Base-by-base conservation (phyloP, 2,329 filamentous ascomycete species). In the Fusarium sp. region DNA sequence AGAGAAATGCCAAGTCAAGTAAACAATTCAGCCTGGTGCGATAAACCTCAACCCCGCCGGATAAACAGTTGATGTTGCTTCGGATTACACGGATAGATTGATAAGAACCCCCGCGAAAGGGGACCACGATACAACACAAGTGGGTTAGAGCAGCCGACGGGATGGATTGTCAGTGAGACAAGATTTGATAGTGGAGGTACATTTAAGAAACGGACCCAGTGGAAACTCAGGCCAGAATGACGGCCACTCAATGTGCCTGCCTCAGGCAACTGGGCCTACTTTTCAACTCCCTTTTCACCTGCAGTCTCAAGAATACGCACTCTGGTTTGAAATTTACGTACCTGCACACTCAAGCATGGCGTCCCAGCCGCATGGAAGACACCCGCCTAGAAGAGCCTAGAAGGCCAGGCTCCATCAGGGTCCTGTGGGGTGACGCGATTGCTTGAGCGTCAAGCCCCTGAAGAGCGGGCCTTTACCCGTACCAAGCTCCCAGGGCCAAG, bases 211-310 rank as follows among this genome's bases (percentile, higher is more conserved):
- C 14, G 42, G 61, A 61, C 36, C 25, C 46, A 50, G 65, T 61
- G 56, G 58, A 62, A 65, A 58, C 67, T 73, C 59, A 63, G 61
- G 31, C 67, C 67, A 73, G 50, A 61, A 67, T 69, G 70, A 69
- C 42, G 54, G 64, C 23, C 40, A 20, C 16, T 42, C 36, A n/a
- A 40, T 6, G 51, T 20, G 27, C 25, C 2, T 75, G 78, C 78
- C 78, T 79, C 57, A 79, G 78, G 77, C 77, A 75, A 40, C 36
- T 61, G n/a, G 27, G 31, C 4, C 50, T 23, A 34, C 9, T 11
- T 14, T 31, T 44, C 20, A n/a, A 40, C 40, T 57, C 60, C 58
- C 33, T 67, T 69, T 63, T 51, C 67, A 44, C 29, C 55, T 25
- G 40, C 27, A 36, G 58, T 66, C 70, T 50, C 46, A 58, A 25